These are phyloP conservation scores for Volutella citrinella DNA, from an alignment of 2,329 filamentous ascomycete genomes.

Conservation along the genomic window DNA sequence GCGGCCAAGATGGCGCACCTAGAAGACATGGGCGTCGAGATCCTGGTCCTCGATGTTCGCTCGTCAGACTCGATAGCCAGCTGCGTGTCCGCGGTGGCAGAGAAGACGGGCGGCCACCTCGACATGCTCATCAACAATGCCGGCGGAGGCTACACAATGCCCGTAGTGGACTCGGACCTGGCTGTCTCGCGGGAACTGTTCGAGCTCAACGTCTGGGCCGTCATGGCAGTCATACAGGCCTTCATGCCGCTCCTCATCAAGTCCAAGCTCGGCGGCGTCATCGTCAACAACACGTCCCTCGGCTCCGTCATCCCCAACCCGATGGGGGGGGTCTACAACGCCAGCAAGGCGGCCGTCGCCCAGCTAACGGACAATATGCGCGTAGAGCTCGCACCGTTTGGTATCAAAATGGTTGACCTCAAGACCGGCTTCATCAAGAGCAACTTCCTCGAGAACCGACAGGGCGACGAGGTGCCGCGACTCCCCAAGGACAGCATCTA, in stretches of 20 bases:
- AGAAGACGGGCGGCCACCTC: background rate
- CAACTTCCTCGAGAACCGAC: slow-evolving; percentile 7
- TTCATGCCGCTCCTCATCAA: slow-evolving; percentile 30
- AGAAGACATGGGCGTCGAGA: background rate
- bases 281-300: slow-evolving; percentile 24
- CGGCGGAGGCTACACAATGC: slow-evolving; percentile 6
- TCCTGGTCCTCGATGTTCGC: background rate
- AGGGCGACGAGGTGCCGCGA: too few species aligned
- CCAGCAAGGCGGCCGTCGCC: slow-evolving; percentile 21
- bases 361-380: slow-evolving; percentile 23
- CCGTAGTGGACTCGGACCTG: slow-evolving; percentile 4
- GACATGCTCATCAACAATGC: slow-evolving; percentile 13
- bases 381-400: slow-evolving; percentile 26
- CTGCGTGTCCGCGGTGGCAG: background rate
- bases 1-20: background rate
- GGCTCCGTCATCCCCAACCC: slow-evolving; percentile 2
- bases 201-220: slow-evolving; percentile 40
- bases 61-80: background rate
- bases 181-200: slow-evolving; percentile 26
- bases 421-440: slow-evolving; percentile 11
- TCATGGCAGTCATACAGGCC: slow-evolving; percentile 33
- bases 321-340: slow-evolving; percentile 19
- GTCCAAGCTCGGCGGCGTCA: slow-evolving; percentile 19
- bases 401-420: slow-evolving; percentile 21
- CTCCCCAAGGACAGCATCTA: slow-evolving; percentile 3